Evolutionary conservation across 2,329 filamentous ascomycete genomes (phyloP).

Genomic region (Epichloe festucae): DNA sequence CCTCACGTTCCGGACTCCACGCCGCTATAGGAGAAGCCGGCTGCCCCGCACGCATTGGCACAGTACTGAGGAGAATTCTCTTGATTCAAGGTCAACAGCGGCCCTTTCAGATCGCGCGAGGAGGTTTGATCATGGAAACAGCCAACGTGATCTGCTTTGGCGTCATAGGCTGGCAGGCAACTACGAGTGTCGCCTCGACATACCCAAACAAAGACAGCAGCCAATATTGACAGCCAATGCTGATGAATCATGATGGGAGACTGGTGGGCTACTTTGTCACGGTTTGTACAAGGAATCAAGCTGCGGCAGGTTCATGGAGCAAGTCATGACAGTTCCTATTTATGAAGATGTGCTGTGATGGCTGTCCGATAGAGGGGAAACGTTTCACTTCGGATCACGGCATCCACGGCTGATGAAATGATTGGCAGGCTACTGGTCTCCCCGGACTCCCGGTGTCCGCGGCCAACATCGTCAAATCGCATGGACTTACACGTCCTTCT

Average conservation of each 20-base stretch:
- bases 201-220: background rate
- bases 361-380: too few species aligned
- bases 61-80: constrained; percentile 6
- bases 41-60: constrained; percentile 9
- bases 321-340: too few species aligned
- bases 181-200: background rate
- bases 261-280: too few species aligned
- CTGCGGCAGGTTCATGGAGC: too few species aligned
- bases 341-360: too few species aligned
- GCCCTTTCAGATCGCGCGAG: background rate
- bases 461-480: too few species aligned
- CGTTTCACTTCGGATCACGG: too few species aligned
- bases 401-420: too few species aligned
- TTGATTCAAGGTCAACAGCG: background rate
- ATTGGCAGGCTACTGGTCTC: too few species aligned
- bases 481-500: too few species aligned
- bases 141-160: background rate
- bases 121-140: background rate
- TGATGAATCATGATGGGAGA: background rate
- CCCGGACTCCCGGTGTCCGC: too few species aligned
- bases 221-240: background rate
- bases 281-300: too few species aligned
- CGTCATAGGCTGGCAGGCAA: background rate
- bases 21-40: constrained; percentile 7
- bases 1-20: constrained; percentile 8